phyloP scores from a whole-genome alignment of 73 alveolate species.

The Stentor roeselii region DNA sequence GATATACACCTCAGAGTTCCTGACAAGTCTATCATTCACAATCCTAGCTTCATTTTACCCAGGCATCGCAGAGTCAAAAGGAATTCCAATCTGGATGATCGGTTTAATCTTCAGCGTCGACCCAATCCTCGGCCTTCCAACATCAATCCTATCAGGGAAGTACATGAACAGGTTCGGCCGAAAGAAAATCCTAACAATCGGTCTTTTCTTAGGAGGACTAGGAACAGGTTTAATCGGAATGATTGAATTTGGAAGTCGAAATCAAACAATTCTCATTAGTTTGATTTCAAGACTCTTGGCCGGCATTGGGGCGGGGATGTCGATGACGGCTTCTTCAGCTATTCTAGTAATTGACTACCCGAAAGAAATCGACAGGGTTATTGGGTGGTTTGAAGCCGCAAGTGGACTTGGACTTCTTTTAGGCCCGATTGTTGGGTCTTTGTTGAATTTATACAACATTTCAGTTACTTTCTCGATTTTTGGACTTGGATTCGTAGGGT shows the following conservation, averaged over 20 bases:
- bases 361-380: background rate
- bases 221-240: background rate
- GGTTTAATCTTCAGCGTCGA: background rate
- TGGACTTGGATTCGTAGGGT: background rate
- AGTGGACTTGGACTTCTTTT: background rate
- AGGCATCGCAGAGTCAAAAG: background rate
- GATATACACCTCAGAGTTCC: no score
- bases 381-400: background rate
- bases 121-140: background rate
- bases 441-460: background rate
- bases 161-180: background rate
- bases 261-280: background rate
- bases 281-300: background rate
- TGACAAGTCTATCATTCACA: background rate
- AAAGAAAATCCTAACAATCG: background rate
- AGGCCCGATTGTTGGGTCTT: slow-evolving; percentile 16
- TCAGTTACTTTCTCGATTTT: background rate
- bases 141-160: background rate
- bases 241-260: background rate
- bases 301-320: slow-evolving; percentile 11
- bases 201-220: background rate
- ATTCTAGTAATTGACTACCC: background rate
- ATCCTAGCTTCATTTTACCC: background rate
- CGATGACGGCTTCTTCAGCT: background rate
- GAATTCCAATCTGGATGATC: background rate